Evolutionary conservation across 768 basidiomycete species (phyloP), one percentile per base, ranked within the genome.

Genomic region (Dacryopinax primogenitus): DNA sequence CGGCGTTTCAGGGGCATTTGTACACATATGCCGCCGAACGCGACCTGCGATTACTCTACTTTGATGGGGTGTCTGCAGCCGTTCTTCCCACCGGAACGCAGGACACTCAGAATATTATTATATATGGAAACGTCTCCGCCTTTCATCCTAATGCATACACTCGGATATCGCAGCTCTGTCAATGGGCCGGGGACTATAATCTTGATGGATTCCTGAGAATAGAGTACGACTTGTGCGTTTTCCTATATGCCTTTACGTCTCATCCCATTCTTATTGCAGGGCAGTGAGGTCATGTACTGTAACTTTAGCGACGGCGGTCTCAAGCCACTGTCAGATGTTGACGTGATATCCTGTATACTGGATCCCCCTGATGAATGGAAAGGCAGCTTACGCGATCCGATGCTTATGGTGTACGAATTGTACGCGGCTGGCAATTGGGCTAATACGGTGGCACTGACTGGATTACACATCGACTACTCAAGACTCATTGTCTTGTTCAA

Each of bases 21-120:
- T 28, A 63, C 9, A 73, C 71, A 0, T 73, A 73, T 62, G 64
- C 67, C 1, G 70, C 69, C 12, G 67, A 63, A 13, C 66, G 65
- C 7, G 65, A 69, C 2, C 68, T 71, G 9, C 68, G 66, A n/a
- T 26, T 71, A 7, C 62, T 71, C 23, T 69, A 69, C 61, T 51
- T 71, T 33, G 70, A 71, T 44, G 71, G 71, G 2, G 64, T 63
- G 64, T 65, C 45, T 15, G 73, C 73, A 0, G 65, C 70, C 0
- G 37, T 66, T 1, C 67, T 69, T 63, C 66, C 68, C 2, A 45
- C 66, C 1, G 71, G 71, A 21, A 69, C 71, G 68, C 69, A 73
- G 0, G 72, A 73, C 64, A 69, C 68, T 1, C 73, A 73, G 39
- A 63, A 71, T 13, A 67, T 69, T 41, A 66, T 73, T 30, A 64